A percentile compares a stretch with the other conserved stretches of the same genome.
Evolutionary conservation across 495 filamentous ascomycete species (phyloP).

Genomic region (Parachaetomium inaequale): DNA sequence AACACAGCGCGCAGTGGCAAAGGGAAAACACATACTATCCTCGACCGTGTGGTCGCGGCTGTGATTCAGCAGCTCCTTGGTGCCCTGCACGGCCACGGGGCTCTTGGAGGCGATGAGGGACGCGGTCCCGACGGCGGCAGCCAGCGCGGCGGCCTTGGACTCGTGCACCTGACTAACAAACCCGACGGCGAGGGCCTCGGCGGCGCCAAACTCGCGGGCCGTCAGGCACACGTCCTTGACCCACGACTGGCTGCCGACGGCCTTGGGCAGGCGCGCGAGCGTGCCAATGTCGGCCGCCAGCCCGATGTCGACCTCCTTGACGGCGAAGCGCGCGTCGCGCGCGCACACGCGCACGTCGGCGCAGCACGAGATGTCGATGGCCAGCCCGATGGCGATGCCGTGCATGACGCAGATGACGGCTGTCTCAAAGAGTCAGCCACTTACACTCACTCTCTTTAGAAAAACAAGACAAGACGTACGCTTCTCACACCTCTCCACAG

Average conservation of each 20-base stretch:
- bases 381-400: conserved; percentile 75
- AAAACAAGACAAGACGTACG: conserved; percentile 44
- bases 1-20: not conserved
- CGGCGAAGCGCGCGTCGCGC: conserved; percentile 60
- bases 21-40: conserved; percentile 57
- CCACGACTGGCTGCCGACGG: conserved; percentile 74
- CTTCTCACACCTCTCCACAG: conserved; percentile 85
- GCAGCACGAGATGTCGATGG: conserved; percentile 74
- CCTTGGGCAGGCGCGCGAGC: conserved; percentile 77
- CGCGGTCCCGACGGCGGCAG: conserved; percentile 63
- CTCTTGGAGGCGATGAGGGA: conserved; percentile 72
- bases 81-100: conserved; percentile 87
- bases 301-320: conserved; percentile 96
- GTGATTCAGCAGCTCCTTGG: conserved; percentile 89
- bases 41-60: conserved; percentile 71
- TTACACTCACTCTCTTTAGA: not conserved
- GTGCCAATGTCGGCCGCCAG: conserved; percentile 93
- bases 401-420: conserved; percentile 83
- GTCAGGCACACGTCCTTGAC: conserved; percentile 86
- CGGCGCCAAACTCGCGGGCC: conserved; percentile 69
- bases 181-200: conserved; percentile 78
- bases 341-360: conserved; percentile 77
- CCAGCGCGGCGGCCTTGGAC: conserved; percentile 58
- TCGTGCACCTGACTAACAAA: conserved; percentile 78
- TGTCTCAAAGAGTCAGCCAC: conserved; percentile 21